Evolutionary conservation across 148 eudicot species (phyloP), one percentile per base, ranked within the genome.

Genomic region (Nepenthes mirabilis): DNA sequence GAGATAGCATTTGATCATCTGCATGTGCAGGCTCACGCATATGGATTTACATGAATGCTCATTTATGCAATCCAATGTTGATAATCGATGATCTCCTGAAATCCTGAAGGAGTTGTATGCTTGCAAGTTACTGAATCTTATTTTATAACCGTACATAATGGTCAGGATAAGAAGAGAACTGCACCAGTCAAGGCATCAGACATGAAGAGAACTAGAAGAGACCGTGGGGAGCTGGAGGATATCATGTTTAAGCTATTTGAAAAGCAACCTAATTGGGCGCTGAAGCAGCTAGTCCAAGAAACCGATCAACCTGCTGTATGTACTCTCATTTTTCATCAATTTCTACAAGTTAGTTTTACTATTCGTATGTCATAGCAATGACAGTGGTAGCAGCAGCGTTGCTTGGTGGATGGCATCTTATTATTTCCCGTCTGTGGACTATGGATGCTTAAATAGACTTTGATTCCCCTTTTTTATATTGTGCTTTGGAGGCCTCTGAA

Each of bases 301-400:
- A 93, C 98, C 4, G 98, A 88, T 79, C 96, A 93, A 74, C 98
- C 98, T 65, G 98, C 96, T 50, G 98, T 91, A 83, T 68, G 84
- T 63, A 48, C 56, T 63, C 59, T 76, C 32, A 40, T 62, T 23
- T 36, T 14, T 9, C 62, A 50, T 2, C 1, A 52, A 4, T 52
- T 10, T 52, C n/a, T 52, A 13, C n/a, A 13, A 7, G 11, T 12
- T 3, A 23, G 23, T 23, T 0, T 23, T 23, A 23, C 23, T 23
- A 23, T 23, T 23, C 23, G 23, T 23, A 23, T 23, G 23, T 23
- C 23, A 23, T 23, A 23, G 23, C 23, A 23, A 23, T 23, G 23
- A 23, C 23, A 23, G 23, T 23, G 23, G 23, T 23, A 23, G 23
- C 23, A 23, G 23, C 23, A 23, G 23, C 23, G 23, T 23, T 23